These are phyloP conservation scores for Myriosclerotinia duriaeana DNA, from an alignment of 2,329 filamentous ascomycete genomes.

Conservation along the genomic window DNA sequence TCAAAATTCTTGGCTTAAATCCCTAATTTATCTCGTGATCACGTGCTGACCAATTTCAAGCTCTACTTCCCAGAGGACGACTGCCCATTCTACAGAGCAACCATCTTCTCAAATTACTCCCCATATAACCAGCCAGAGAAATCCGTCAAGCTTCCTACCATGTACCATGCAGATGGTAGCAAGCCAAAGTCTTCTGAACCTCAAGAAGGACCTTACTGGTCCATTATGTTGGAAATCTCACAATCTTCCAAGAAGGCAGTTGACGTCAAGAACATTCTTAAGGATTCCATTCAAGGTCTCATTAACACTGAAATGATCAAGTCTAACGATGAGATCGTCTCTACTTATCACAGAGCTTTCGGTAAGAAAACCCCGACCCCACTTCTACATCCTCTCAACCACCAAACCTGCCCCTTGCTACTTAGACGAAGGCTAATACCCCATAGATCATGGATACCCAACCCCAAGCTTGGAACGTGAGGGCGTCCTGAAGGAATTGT, in stretches of 20 bases:
- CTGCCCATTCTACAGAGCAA: constrained; percentile 98
- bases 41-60: constrained; percentile 45
- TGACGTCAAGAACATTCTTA: constrained; percentile 77
- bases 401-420: background rate
- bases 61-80: constrained; percentile 99
- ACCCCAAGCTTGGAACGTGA: constrained; percentile 94
- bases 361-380: background rate
- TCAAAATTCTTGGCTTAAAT: background rate
- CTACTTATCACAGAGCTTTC: constrained; percentile 96
- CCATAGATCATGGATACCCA: constrained; percentile 85
- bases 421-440: background rate
- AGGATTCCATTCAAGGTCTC: constrained; percentile 91
- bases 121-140: constrained; percentile 92
- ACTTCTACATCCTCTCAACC: background rate
- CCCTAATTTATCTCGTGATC: background rate
- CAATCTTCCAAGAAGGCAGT: constrained; percentile 96
- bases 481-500: constrained; percentile 85
- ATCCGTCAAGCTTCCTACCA: constrained; percentile 79
- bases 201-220: constrained; percentile 96
- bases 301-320: constrained; percentile 98
- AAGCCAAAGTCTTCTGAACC: constrained; percentile 71
- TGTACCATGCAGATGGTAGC: constrained; percentile 81
- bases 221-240: constrained; percentile 98
- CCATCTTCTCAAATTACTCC: constrained; percentile 99
- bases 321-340: constrained; percentile 89